A percentile compares a stretch with the other conserved stretches of the same genome.
phyloP scores from a whole-genome alignment of 2,329 filamentous ascomycete species.

The Blumeria graminis region DNA sequence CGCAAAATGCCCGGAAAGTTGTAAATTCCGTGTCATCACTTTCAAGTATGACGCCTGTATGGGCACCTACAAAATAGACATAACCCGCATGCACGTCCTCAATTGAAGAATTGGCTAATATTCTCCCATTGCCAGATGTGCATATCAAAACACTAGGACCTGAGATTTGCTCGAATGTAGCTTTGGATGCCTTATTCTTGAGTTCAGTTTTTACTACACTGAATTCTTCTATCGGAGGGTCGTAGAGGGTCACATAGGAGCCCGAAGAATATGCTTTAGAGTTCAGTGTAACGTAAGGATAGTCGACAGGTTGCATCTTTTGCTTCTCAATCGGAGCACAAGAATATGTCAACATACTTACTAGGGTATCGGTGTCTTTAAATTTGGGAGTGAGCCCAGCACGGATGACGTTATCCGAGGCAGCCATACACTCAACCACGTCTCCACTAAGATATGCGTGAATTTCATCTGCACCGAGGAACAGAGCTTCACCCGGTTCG shows the following conservation, averaged over 20 bases:
- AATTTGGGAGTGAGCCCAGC: conserved; percentile 97
- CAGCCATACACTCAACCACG: conserved; percentile 97
- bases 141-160: conserved; percentile 88
- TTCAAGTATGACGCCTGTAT: conserved; percentile 61
- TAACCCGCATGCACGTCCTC: conserved; percentile 50
- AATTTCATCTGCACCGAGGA: conserved; percentile 88
- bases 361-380: conserved; percentile 79
- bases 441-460: conserved; percentile 86
- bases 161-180: conserved; percentile 64
- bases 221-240: conserved; percentile 94
- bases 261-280: conserved; percentile 55
- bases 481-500: conserved; percentile 76
- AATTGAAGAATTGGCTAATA: conserved; percentile 61
- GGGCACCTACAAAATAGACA: conserved; percentile 70
- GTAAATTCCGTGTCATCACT: conserved; percentile 50
- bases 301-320: conserved; percentile 70
- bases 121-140: conserved; percentile 58
- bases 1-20: conserved; percentile 86
- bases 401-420: conserved; percentile 94
- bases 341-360: conserved; percentile 80
- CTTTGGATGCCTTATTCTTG: conserved; percentile 47
- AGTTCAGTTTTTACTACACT: conserved; percentile 64
- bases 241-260: conserved; percentile 54
- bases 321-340: conserved; percentile 88
- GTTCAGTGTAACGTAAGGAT: conserved; percentile 68